Conservation (phyloP, 352 stramenopile genomes). For the Albugo candida region DNA sequence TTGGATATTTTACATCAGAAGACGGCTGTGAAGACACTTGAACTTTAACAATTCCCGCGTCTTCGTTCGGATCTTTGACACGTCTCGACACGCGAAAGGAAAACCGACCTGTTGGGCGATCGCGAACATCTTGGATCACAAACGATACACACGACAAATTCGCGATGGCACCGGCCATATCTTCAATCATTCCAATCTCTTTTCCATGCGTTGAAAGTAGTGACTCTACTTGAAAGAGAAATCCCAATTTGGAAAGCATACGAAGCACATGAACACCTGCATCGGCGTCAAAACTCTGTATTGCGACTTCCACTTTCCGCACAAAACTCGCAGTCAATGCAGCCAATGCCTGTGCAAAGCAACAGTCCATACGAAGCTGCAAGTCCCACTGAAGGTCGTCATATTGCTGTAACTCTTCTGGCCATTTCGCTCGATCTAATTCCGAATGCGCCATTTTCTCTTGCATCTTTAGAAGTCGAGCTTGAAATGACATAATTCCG, state of each 20-base stretch:
- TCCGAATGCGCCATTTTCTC: slow-evolving; percentile 46
- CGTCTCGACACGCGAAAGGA: slow-evolving; percentile 72
- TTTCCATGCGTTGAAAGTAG: slow-evolving; percentile 89
- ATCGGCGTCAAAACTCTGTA: slow-evolving; percentile 51
- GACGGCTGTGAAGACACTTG: slow-evolving; percentile 38
- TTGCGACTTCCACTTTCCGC: slow-evolving; percentile 67
- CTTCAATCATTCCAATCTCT: slow-evolving; percentile 91
- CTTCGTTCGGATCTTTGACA: slow-evolving; percentile 43
- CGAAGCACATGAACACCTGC: slow-evolving; percentile 68
- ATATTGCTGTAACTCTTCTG: slow-evolving; percentile 60
- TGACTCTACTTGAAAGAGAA: slow-evolving; percentile 83
- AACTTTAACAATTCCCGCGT: slow-evolving; percentile 62
- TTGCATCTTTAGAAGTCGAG: slow-evolving; percentile 65
- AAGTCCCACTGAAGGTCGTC: slow-evolving; percentile 76
- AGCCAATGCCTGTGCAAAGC: slow-evolving; percentile 55
- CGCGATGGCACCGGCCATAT: slow-evolving; percentile 69
- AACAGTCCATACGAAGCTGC: slow-evolving; percentile 63
- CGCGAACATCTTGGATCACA: slow-evolving; percentile 67
- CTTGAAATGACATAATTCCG: slow-evolving; percentile 62
- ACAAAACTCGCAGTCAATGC: slow-evolving; percentile 63
- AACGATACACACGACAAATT: slow-evolving; percentile 76
- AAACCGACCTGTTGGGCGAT: slow-evolving; percentile 68
- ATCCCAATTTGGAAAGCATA: slow-evolving; percentile 63
- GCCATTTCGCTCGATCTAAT: slow-evolving; percentile 53
- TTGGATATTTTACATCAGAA: slow-evolving; percentile 27